Percentiles rank a stretch among this genome's conserved stretches.
Evolutionary conservation across 345 rosid genomes (phyloP).

Genomic region (Eucalyptus pumila): DNA sequence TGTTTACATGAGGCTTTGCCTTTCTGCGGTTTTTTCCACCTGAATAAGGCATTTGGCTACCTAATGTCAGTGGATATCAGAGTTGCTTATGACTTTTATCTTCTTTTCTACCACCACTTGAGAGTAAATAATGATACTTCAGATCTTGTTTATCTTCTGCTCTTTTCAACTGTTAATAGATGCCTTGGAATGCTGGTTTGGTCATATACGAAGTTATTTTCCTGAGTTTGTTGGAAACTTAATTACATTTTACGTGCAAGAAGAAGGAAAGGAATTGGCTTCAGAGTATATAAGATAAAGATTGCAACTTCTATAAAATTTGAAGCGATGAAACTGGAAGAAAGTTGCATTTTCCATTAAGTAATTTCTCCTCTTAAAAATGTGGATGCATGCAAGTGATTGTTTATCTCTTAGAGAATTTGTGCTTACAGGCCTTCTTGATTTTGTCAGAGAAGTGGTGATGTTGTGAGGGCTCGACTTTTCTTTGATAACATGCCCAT

Average conservation of each 20-base stretch:
- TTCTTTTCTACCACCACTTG: neutral
- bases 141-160: neutral
- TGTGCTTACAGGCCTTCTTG: neutral
- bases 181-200: neutral
- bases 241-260: neutral
- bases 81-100: neutral
- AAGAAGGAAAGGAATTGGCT: neutral
- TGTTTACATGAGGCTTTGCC: neutral
- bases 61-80: neutral
- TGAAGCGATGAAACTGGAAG: neutral
- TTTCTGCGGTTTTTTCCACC: neutral
- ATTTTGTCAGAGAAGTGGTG: slow-evolving; percentile 1
- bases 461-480: slow-evolving; percentile 11
- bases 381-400: neutral
- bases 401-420: neutral
- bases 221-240: neutral
- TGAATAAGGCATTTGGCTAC: neutral
- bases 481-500: slow-evolving; percentile 22
- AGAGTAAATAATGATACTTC: neutral
- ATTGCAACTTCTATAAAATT: neutral
- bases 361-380: neutral
- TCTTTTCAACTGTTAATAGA: neutral
- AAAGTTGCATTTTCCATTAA: neutral
- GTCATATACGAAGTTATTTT: neutral
- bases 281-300: neutral